A percentile compares a stretch with the other conserved stretches of the same genome.
These are phyloP conservation scores for Picea glauca DNA, from an alignment of 75 land plant genomes.

Conservation along the genomic window DNA sequence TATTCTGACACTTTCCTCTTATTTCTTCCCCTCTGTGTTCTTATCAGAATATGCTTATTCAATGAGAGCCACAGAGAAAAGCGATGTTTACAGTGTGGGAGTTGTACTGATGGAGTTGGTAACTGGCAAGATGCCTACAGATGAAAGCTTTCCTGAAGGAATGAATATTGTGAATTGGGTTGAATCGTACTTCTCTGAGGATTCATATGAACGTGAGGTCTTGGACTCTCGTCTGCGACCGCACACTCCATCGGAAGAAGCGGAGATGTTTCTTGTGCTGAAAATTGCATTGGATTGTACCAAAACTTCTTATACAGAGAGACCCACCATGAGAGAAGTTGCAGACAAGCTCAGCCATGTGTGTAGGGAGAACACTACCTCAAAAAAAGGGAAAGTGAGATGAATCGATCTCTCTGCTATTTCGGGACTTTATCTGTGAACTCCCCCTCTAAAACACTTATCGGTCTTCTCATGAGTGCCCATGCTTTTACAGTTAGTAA, in stretches of 20 bases:
- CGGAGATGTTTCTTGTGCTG: slow-evolving; percentile 59
- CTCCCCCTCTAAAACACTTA: background rate
- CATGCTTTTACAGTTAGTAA: background rate
- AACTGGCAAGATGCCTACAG: slow-evolving; percentile 74
- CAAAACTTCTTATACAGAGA: slow-evolving; percentile 44
- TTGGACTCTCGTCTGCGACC: slow-evolving; percentile 55
- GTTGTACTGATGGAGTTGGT: slow-evolving; percentile 91
- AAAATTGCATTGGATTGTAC: slow-evolving; percentile 85
- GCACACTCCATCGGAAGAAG: slow-evolving; percentile 32
- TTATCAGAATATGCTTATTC: slow-evolving; percentile 88
- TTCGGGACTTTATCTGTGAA: background rate
- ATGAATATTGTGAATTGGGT: slow-evolving; percentile 92
- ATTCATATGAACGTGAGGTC: slow-evolving; percentile 25
- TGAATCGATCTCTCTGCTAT: background rate
- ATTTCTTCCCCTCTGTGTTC: slow-evolving; percentile 1
- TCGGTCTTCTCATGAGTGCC: background rate
- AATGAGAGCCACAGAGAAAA: slow-evolving; percentile 79
- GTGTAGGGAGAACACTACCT: background rate
- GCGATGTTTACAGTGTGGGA: slow-evolving; percentile 88
- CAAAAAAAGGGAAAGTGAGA: slow-evolving; percentile 9
- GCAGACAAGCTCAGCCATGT: slow-evolving; percentile 44
- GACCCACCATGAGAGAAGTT: slow-evolving; percentile 69
- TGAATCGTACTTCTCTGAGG: slow-evolving; percentile 28
- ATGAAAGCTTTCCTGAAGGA: slow-evolving; percentile 56
- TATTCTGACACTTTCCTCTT: background rate